A percentile compares a stretch with the other conserved stretches of the same genome.
Evolutionary conservation across 441 rosid genomes (phyloP).

Genomic region (Populus hybrid): DNA sequence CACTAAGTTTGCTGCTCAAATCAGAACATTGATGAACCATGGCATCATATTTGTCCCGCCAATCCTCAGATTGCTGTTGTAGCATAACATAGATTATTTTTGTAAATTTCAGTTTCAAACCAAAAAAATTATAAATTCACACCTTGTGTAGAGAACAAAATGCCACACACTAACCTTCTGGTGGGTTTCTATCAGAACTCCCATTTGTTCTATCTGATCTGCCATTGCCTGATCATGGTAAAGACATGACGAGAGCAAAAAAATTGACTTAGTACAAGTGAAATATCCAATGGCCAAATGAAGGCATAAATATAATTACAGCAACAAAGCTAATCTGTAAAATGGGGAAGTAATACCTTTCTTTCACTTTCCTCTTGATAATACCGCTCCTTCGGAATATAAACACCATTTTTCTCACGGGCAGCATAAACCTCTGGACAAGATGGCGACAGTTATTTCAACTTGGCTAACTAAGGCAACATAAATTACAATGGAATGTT

Average conservation of each 20-base stretch:
- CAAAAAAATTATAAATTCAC: background rate
- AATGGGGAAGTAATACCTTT: conserved; percentile 48
- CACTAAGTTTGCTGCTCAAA: conserved; percentile 63
- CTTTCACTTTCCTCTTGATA: conserved; percentile 92
- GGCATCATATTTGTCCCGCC: conserved; percentile 67
- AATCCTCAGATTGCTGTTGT: conserved; percentile 73
- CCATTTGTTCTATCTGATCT: conserved; percentile 90
- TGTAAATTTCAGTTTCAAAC: background rate
- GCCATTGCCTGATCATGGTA: conserved; percentile 63
- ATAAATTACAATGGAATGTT: background rate
- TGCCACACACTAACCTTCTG: conserved; percentile 61
- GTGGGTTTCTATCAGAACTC: conserved; percentile 53
- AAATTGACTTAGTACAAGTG: background rate
- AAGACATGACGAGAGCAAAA: conserved; percentile 7
- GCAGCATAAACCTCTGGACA: conserved; percentile 93
- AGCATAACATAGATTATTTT: conserved; percentile 6
- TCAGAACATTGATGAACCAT: conserved; percentile 72
- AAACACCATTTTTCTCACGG: conserved; percentile 95
- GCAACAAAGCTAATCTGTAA: background rate
- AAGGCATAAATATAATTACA: background rate
- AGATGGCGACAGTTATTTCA: conserved; percentile 6
- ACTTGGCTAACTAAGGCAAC: background rate
- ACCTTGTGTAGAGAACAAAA: background rate
- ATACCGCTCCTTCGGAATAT: conserved; percentile 91
- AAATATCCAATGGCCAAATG: background rate